These are phyloP conservation scores for Tolypocladium pustulatum DNA, from an alignment of 2,329 filamentous ascomycete genomes.

Conservation along the genomic window DNA sequence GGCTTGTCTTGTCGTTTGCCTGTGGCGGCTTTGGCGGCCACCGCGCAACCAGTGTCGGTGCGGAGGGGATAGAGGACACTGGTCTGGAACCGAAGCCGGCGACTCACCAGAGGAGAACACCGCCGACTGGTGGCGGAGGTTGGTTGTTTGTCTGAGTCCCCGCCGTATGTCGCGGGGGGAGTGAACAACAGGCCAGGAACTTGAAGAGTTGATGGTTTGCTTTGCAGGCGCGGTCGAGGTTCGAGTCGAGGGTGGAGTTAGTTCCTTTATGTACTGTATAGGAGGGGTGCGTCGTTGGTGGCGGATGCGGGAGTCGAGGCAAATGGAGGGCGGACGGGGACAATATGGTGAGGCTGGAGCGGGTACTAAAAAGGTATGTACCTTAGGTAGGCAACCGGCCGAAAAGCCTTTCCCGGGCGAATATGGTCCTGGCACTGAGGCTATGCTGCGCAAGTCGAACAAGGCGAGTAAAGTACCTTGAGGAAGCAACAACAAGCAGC, in stretches of 20 bases:
- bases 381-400: background rate
- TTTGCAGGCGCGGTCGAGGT: too few species aligned
- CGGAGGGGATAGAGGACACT: background rate
- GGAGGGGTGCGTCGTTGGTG: background rate
- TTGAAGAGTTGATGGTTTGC: too few species aligned
- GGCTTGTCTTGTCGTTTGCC: background rate
- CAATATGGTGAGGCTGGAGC: background rate
- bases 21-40: background rate
- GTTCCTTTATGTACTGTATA: background rate
- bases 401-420: background rate
- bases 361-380: background rate
- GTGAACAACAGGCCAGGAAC: too few species aligned
- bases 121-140: background rate
- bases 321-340: background rate
- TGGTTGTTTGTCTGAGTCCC: background rate
- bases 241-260: background rate
- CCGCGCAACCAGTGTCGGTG: background rate
- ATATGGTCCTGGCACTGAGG: background rate
- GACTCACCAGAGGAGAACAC: background rate
- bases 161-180: background rate
- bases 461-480: background rate
- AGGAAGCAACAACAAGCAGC: too few species aligned
- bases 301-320: background rate
- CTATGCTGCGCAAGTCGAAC: background rate
- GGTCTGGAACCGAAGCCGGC: background rate